Evolutionary conservation across 2,329 filamentous ascomycete species (phyloP), one percentile per base, ranked within the genome.

Genomic region (Trichoderma sp.): DNA sequence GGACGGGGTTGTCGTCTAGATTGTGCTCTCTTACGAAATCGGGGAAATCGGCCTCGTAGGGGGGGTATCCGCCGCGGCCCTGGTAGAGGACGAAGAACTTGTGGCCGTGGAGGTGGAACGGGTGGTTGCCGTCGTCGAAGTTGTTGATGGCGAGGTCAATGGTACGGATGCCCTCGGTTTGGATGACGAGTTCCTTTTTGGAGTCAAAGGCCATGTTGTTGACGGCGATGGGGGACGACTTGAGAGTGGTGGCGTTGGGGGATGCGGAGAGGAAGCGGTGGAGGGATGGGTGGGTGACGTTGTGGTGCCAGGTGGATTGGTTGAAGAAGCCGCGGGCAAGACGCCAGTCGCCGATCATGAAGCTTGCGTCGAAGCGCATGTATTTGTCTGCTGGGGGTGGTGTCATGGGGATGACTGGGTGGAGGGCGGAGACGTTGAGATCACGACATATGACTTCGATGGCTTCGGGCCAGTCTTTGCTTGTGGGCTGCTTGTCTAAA

Each of bases 91-190:
- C 81, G 74, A 88, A 87, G 79, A 90, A 88, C 57, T 83, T 83
- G 78, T 89, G 87, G 0, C 88, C 88, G 78, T 91, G 90, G 0
- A 92, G 81, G 79, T 92, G 89, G 36, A 82, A 82, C 0, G 80
- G 81, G 26, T 83, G 81, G 0, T 77, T 78, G 6, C 81, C 76
- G 57, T 91, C 83, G 77, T 91, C 88, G 7, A 88, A 89, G 57
- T 86, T 76, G 61, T 89, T 89, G 78, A 90, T 90, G 73, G 89
- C 83, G 32, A 87, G 85, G 2, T 88, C 88, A 43, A 89, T 83
- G 43, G 83, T 83, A 34, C 87, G 82, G 32, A 89, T 83, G 65
- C 88, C 86, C 0, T 81, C 80, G 3, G 85, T 82, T 73, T 90
- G 82, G 30, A 87, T 76, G 51, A 88, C 84, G 60, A 86, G 84